phyloP scores from a whole-genome alignment of 768 basidiomycete genomes.

The Phylloporus sp. region DNA sequence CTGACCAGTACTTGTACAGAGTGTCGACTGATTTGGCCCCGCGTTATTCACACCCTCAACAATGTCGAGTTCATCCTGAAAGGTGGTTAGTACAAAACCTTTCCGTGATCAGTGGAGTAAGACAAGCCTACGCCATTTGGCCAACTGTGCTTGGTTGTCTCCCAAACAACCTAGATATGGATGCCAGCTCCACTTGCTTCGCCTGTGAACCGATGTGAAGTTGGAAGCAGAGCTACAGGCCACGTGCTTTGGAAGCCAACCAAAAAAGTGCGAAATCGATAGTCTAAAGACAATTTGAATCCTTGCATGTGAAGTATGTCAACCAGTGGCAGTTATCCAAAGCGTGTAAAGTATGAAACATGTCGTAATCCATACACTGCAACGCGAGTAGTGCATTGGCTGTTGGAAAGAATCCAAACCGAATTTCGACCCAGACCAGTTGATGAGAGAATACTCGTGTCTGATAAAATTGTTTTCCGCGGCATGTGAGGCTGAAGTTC shows the following conservation, averaged over 20 bases:
- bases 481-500: slow-evolving; percentile 26
- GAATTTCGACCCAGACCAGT: slow-evolving; percentile 35
- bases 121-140: slow-evolving; percentile 19
- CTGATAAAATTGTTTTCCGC: slow-evolving; percentile 27
- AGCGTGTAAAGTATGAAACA: background rate
- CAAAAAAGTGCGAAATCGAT: background rate
- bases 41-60: slow-evolving; percentile 49
- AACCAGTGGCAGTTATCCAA: slow-evolving; percentile 4
- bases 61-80: slow-evolving; percentile 31
- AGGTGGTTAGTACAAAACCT: background rate
- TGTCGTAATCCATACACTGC: slow-evolving; percentile 24
- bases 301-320: slow-evolving; percentile 36
- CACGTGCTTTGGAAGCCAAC: slow-evolving; percentile 28
- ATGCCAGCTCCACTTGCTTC: slow-evolving; percentile 9
- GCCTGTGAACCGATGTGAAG: background rate
- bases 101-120: background rate
- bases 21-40: slow-evolving; percentile 46
- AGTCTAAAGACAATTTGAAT: slow-evolving; percentile 9
- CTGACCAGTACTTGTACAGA: slow-evolving; percentile 54
- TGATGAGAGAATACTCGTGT: slow-evolving; percentile 28
- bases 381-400: slow-evolving; percentile 33
- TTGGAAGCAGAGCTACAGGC: slow-evolving; percentile 26
- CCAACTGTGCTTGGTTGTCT: slow-evolving; percentile 23
- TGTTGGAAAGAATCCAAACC: slow-evolving; percentile 31
- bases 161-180: slow-evolving; percentile 28